A percentile compares a stretch with the other conserved stretches of the same genome.
Conservation (phyloP, 257 asterid species). For the Nicotiana undulata region DNA sequence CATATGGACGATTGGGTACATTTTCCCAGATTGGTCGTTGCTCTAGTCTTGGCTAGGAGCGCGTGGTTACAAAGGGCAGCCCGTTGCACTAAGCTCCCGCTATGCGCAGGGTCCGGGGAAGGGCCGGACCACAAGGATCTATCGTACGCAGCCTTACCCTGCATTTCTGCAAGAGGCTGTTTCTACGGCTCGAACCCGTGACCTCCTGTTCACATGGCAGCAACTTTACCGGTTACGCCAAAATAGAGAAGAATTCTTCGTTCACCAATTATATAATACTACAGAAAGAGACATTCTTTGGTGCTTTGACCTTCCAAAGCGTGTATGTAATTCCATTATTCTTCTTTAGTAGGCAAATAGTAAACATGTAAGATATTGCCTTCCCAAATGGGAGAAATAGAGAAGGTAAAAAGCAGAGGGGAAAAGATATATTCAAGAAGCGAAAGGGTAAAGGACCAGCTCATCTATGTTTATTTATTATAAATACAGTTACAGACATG, state of each 20-base stretch:
- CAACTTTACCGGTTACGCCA: no score
- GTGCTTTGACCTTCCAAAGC: neutral
- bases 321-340: neutral
- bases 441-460: neutral
- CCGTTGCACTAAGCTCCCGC: no score
- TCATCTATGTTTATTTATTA: neutral
- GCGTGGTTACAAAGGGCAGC: neutral
- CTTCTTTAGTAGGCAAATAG: neutral
- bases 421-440: neutral
- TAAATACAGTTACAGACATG: neutral
- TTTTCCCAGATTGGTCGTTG: neutral
- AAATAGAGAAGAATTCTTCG: neutral
- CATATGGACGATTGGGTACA: neutral
- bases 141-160: no score
- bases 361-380: neutral
- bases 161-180: no score
- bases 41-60: neutral
- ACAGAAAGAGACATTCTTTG: neutral
- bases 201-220: no score
- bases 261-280: neutral
- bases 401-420: neutral
- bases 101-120: no score
- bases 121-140: no score
- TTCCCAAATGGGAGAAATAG: neutral
- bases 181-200: no score